Conservation (phyloP, 768 basidiomycete species). For the Mycena rebaudengoi region DNA sequence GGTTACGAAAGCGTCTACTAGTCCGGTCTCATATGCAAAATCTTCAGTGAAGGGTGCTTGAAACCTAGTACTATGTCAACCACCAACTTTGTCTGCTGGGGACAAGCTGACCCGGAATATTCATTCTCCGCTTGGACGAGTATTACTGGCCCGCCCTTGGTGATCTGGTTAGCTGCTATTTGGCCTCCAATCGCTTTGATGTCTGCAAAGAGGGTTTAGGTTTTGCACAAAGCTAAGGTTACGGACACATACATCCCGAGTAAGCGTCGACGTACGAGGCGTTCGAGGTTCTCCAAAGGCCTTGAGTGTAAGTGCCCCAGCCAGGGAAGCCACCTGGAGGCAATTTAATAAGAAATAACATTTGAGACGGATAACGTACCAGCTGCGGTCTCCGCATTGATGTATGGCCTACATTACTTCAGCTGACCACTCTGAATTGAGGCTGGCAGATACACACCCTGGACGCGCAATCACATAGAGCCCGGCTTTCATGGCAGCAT, state of each 20-base stretch:
- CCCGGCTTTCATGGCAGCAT: slow-evolving; percentile 61
- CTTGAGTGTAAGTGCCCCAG: slow-evolving; percentile 60
- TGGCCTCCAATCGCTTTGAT: slow-evolving; percentile 55
- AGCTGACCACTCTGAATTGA: too few relatives aligned
- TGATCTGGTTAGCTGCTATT: slow-evolving; percentile 63
- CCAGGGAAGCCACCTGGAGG: slow-evolving; percentile 55
- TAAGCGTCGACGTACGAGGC: slow-evolving; percentile 56
- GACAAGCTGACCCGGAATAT: slow-evolving; percentile 56
- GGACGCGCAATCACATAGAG: slow-evolving; percentile 65
- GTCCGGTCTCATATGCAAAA: slow-evolving; percentile 45
- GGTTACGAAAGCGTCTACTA: slow-evolving; percentile 44
- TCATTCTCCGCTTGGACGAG: slow-evolving; percentile 61
- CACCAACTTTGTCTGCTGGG: too few relatives aligned
- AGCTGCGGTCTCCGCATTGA: slow-evolving; percentile 59
- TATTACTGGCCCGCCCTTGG: slow-evolving; percentile 66
- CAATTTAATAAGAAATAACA: neutral
- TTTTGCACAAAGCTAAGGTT: too few relatives aligned
- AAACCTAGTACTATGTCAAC: too few relatives aligned
- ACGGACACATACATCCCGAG: slow-evolving; percentile 37
- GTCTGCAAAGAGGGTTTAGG: slow-evolving; percentile 35
- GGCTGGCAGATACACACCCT: slow-evolving; percentile 53
- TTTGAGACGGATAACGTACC: slow-evolving; percentile 29
- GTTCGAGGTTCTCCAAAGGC: slow-evolving; percentile 54
- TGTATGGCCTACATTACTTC: slow-evolving; percentile 49
- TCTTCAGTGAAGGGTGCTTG: slow-evolving; percentile 50